These are phyloP conservation scores for Parastagonospora avenae DNA, from an alignment of 2,329 filamentous ascomycete genomes.

Conservation along the genomic window DNA sequence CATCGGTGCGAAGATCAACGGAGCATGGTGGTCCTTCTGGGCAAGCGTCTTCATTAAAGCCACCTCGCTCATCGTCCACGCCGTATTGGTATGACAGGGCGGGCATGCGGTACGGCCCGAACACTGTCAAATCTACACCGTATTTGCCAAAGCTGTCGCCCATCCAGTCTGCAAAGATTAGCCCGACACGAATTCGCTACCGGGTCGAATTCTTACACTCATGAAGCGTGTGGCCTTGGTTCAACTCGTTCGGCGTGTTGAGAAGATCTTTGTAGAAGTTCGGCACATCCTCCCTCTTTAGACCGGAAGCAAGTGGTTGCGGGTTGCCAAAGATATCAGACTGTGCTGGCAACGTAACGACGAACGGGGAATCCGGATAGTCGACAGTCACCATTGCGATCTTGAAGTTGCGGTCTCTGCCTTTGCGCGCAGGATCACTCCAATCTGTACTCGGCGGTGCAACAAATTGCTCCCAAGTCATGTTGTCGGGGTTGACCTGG, in stretches of 20 bases:
- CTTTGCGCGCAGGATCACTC: constrained; percentile 52
- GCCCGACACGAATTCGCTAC: not conserved
- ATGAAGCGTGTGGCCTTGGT: constrained; percentile 59
- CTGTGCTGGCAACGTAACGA: constrained; percentile 52
- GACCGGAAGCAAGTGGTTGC: constrained; percentile 49
- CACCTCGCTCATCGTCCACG: constrained; percentile 49
- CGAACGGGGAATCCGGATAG: constrained; percentile 57
- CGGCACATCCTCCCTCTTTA: constrained; percentile 55
- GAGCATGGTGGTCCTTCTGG: constrained; percentile 53
- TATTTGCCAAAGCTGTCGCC: constrained; percentile 59
- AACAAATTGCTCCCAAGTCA: constrained; percentile 55
- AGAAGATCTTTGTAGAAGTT: constrained; percentile 58
- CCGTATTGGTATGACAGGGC: constrained; percentile 57
- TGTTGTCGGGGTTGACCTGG: constrained; percentile 59
- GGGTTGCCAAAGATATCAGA: constrained; percentile 60
- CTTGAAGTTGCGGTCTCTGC: constrained; percentile 59
- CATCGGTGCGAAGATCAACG: constrained; percentile 56
- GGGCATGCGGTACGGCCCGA: constrained; percentile 59
- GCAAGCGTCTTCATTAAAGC: constrained; percentile 57
- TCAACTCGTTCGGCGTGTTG: constrained; percentile 57
- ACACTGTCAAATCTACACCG: constrained; percentile 60
- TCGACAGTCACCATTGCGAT: constrained; percentile 61
- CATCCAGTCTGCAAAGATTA: constrained; percentile 55
- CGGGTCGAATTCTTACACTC: constrained; percentile 43
- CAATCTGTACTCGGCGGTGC: constrained; percentile 56